Base-by-base conservation (phyloP, 495 filamentous ascomycete species). In the Pyrenula massariospora region DNA sequence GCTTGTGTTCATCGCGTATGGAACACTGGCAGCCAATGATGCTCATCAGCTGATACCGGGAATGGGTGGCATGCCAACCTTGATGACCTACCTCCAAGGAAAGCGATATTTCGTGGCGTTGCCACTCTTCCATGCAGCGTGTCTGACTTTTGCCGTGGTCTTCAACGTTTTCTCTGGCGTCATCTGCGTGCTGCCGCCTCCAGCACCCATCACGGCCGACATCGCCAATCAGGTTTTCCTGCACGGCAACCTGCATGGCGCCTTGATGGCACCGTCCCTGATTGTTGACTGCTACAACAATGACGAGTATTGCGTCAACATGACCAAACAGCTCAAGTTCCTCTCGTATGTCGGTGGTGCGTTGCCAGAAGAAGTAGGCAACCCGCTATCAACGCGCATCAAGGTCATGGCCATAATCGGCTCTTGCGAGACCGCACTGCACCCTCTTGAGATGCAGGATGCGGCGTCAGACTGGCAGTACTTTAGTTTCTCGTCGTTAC, bases 401-500 rank as follows among this genome's bases (percentile, higher is more conserved):
- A 55, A 53, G 8, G 19, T 73, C 3, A 48, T 64, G n/a, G 50
- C 55, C 19, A 53, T 61, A 54, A 52, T 67, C 22, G 56, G 51
- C 2, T 24, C 51, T 24, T 76, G 72, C 53, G 77, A 74, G 50
- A 58, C 66, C 2, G 68, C 68, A 55, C 58, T 68, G 24, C 72
- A 75, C 22, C 55, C 62, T 8, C 25, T 25, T 11, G 52, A 64
- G 22, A 31, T 24, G 8, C 11, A 23, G 24, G 49, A 60, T 0
- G 60, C 74, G 20, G 53, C 20, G 0, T 59, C 73, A 19, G 68
- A 78, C 21, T 82, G 79, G 79, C 59, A 73, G 55, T 81, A 70
- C 31, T 59, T 78, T 54, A 62, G 72, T 55, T 64, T 74, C 57
- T 61, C 74, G 59, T 67, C 70, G 0, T 65, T 73, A 5, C 47